Evolutionary conservation across 164 flowering plant species (phyloP).

Genomic region (Piper longum): DNA sequence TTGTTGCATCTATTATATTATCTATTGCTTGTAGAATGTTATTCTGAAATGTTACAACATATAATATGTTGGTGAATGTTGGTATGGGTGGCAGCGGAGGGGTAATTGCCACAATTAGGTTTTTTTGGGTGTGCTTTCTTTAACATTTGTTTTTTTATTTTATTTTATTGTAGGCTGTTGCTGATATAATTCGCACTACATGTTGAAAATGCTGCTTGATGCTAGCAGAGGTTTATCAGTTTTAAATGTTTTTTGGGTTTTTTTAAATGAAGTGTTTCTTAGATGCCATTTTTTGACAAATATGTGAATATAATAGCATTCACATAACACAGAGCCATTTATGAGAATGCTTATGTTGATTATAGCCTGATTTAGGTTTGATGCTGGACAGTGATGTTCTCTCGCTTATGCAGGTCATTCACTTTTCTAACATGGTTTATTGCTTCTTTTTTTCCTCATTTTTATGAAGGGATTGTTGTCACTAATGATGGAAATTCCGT

Average conservation of each 20-base stretch:
- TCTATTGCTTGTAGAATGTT: no score
- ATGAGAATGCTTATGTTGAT: no score
- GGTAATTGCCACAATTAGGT: no score
- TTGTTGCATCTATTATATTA: no score
- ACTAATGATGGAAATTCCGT: constrained; percentile 98
- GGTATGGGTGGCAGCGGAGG: no score
- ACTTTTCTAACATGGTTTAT: background rate
- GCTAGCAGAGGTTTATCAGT: constrained; percentile 60
- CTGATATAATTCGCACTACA: constrained; percentile 97
- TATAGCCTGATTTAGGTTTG: no score
- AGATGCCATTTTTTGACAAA: background rate
- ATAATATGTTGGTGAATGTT: no score
- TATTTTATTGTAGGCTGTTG: constrained; percentile 89
- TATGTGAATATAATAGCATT: no score
- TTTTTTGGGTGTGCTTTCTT: no score
- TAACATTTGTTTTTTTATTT: no score
- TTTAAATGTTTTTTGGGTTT: background rate
- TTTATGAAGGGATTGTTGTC: constrained; percentile 67
- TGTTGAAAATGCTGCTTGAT: constrained; percentile 95
- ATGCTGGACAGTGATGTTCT: background rate
- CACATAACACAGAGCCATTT: no score
- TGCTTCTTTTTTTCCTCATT: constrained; percentile 1
- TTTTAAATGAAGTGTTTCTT: background rate
- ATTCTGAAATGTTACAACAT: no score
- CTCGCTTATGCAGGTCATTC: background rate